Conservation (phyloP, 306 rosid genomes). For the Glycine soja region DNA sequence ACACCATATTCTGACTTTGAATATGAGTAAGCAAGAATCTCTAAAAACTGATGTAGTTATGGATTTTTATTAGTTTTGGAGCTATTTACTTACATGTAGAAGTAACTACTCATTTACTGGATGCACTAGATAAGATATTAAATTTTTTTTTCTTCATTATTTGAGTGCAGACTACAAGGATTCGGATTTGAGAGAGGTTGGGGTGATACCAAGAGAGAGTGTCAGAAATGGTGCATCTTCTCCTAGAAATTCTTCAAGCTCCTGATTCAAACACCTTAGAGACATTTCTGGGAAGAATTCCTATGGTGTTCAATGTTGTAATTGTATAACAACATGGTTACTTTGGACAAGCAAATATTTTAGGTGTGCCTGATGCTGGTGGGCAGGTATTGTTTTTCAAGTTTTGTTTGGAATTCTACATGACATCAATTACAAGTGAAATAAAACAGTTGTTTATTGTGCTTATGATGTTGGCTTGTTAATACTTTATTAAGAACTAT, state of each 20-base stretch:
- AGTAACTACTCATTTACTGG: background rate
- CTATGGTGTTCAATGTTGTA: constrained; percentile 84
- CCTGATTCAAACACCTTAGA: constrained; percentile 79
- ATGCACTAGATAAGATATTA: constrained; percentile 3
- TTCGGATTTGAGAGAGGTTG: constrained; percentile 81
- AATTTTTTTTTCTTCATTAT: background rate
- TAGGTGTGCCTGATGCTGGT: constrained; percentile 83
- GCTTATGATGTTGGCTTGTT: constrained; percentile 9
- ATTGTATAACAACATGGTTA: constrained; percentile 79
- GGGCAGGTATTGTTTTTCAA: constrained; percentile 65
- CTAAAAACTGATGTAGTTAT: background rate
- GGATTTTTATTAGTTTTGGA: background rate
- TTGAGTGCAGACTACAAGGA: constrained; percentile 67
- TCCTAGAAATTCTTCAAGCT: constrained; percentile 79
- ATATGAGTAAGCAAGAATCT: constrained; percentile 58
- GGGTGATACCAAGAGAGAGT: constrained; percentile 72
- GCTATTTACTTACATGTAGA: constrained; percentile 8
- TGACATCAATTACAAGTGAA: constrained; percentile 2
- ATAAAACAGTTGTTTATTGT: constrained; percentile 5
- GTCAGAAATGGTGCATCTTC: constrained; percentile 73
- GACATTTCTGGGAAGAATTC: constrained; percentile 75
- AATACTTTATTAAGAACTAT: constrained; percentile 1
- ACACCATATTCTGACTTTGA: constrained; percentile 68
- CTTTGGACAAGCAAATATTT: constrained; percentile 83
- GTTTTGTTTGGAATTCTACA: background rate